Conservation (phyloP, 23 red algal species). For the Gracilaria vermiculophylla region DNA sequence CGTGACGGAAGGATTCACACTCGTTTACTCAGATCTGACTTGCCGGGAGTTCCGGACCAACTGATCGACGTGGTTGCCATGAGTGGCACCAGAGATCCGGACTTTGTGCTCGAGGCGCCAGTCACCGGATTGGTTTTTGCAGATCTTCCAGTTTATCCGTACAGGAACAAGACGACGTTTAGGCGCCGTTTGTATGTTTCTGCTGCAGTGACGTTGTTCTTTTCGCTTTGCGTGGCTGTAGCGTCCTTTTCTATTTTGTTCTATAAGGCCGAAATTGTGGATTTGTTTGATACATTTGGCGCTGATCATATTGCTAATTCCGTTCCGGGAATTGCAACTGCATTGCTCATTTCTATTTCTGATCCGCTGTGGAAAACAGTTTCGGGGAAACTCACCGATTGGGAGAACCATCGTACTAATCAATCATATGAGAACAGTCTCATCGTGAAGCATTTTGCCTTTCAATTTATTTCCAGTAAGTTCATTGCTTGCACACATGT, state of each 20-base stretch:
- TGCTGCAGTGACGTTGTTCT: slow-evolving; percentile 35
- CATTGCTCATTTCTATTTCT: slow-evolving; percentile 47
- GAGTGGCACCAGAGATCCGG: slow-evolving; percentile 26
- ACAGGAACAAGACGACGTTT: background rate
- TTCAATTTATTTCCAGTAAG: slow-evolving; percentile 78
- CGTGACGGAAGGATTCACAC: background rate
- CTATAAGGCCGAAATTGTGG: slow-evolving; percentile 23
- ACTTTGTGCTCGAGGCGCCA: slow-evolving; percentile 52
- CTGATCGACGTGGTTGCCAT: slow-evolving; percentile 28
- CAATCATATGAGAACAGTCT: slow-evolving; percentile 62
- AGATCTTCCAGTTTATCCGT: slow-evolving; percentile 50
- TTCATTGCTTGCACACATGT: background rate
- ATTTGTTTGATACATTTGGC: slow-evolving; percentile 27
- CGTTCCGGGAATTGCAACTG: slow-evolving; percentile 63
- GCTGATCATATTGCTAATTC: slow-evolving; percentile 19
- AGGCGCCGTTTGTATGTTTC: slow-evolving; percentile 27
- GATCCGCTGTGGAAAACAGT: slow-evolving; percentile 61
- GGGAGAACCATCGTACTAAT: slow-evolving; percentile 75
- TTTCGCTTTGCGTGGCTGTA: slow-evolving; percentile 21
- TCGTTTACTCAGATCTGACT: background rate
- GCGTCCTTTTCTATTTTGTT: slow-evolving; percentile 38
- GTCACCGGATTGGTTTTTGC: slow-evolving; percentile 51
- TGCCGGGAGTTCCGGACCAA: background rate
- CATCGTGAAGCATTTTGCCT: slow-evolving; percentile 71
- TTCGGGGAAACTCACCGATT: slow-evolving; percentile 29